These are phyloP conservation scores for Trifolium repens DNA, from an alignment of 306 rosid species.

Conservation along the genomic window DNA sequence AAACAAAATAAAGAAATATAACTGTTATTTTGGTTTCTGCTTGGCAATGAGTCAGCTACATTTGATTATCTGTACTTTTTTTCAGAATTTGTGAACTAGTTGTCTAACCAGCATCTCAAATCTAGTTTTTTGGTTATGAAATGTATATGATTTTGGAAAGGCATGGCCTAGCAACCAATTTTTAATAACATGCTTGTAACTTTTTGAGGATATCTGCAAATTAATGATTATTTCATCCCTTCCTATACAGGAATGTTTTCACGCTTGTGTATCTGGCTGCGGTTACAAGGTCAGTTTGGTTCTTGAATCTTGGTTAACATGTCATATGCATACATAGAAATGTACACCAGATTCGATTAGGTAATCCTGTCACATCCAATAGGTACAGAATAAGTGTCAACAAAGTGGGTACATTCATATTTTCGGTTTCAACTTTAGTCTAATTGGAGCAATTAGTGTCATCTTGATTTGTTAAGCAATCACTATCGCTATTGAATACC, in stretches of 20 bases:
- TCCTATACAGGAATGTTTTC: conserved; percentile 75
- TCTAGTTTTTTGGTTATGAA: not conserved
- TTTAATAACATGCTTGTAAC: conserved; percentile 10
- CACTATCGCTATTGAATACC: not conserved
- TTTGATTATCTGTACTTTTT: not conserved
- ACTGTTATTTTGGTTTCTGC: conserved; percentile 2
- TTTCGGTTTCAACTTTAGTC: not conserved
- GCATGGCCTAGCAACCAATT: not conserved
- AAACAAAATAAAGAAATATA: not conserved
- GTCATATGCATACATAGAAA: not conserved
- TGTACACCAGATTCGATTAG: not conserved
- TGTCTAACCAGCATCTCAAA: conserved; percentile 4
- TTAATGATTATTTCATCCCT: conserved; percentile 41
- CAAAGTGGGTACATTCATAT: not conserved
- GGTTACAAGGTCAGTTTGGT: conserved; percentile 80
- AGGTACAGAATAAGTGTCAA: not conserved
- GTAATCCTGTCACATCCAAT: not conserved
- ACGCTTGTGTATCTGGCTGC: conserved; percentile 91
- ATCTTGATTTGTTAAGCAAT: not conserved
- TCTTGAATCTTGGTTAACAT: conserved; percentile 13
- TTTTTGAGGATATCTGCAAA: conserved; percentile 5
- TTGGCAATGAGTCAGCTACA: not conserved
- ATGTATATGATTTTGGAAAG: not conserved
- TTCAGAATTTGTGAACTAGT: conserved; percentile 1
- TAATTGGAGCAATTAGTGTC: not conserved